These are phyloP conservation scores for Arabis alpina DNA, from an alignment of 345 rosid species.

Conservation along the genomic window DNA sequence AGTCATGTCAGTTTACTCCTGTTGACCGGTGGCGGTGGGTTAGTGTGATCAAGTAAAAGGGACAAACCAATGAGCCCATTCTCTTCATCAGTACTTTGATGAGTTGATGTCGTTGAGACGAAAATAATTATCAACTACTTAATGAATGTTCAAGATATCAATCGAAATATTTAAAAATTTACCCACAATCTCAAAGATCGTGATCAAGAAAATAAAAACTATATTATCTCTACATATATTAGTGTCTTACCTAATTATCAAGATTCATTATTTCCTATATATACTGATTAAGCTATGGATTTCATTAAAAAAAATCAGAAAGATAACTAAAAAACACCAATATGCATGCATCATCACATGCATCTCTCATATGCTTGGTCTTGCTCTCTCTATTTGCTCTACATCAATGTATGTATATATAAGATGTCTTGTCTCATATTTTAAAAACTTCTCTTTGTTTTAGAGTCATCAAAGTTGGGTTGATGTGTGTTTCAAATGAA, in stretches of 20 bases:
- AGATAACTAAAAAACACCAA: no score
- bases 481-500: constrained; percentile 15
- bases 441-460: neutral
- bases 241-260: neutral
- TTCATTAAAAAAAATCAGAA: no score
- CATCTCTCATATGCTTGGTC: constrained; percentile 17
- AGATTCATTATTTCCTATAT: neutral
- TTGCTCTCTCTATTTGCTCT: constrained; percentile 19
- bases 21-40: no score
- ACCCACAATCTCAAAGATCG: constrained; percentile 10
- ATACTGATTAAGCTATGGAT: neutral
- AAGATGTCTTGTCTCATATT: constrained; percentile 7
- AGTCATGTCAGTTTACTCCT: no score
- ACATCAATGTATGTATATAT: constrained; percentile 22
- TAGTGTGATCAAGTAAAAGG: no score
- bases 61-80: no score
- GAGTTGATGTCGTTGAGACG: no score
- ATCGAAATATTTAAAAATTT: neutral
- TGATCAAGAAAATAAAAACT: neutral
- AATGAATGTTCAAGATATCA: neutral
- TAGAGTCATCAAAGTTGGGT: neutral
- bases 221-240: no score
- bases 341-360: neutral
- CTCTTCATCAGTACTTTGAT: no score
- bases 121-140: no score